phyloP scores from a whole-genome alignment of 2,329 filamentous ascomycete species.

The Shiraia sp. region DNA sequence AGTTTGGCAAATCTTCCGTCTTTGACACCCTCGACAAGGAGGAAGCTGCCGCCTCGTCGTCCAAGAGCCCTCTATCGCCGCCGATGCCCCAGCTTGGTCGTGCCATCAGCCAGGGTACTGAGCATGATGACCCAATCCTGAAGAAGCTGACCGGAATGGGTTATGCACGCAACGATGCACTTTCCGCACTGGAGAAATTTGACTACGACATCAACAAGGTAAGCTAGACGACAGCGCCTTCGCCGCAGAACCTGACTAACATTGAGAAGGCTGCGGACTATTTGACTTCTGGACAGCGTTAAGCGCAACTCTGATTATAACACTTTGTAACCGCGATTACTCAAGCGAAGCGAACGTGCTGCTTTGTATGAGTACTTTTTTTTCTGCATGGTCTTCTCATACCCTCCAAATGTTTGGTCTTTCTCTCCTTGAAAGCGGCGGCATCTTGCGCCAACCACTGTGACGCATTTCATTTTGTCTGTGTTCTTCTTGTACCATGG shows the following conservation, averaged over 20 bases:
- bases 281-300: constrained; percentile 30
- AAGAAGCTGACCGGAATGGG: constrained; percentile 91
- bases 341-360: constrained; percentile 12
- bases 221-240: constrained; percentile 18
- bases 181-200: constrained; percentile 86
- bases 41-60: constrained; percentile 34
- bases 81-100: constrained; percentile 60
- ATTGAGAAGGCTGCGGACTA: constrained; percentile 39
- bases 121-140: constrained; percentile 88
- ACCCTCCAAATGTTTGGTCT: constrained; percentile 27
- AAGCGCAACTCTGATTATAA: background rate
- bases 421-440: background rate
- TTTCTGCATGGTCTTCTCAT: constrained; percentile 30
- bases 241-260: constrained; percentile 18
- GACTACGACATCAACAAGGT: constrained; percentile 97
- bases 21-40: constrained; percentile 43
- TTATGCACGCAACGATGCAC: constrained; percentile 72
- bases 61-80: constrained; percentile 24
- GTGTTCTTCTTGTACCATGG: constrained; percentile 12
- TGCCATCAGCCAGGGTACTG: constrained; percentile 72
- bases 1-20: constrained; percentile 39
- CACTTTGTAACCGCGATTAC: constrained; percentile 9
- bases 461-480: constrained; percentile 8
- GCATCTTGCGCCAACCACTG: constrained; percentile 5
- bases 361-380: constrained; percentile 40